A percentile compares a stretch with the other conserved stretches of the same genome.
These are phyloP conservation scores for Pichia sp. DNA, from an alignment of 1,139 yeast genomes.

Conservation along the genomic window DNA sequence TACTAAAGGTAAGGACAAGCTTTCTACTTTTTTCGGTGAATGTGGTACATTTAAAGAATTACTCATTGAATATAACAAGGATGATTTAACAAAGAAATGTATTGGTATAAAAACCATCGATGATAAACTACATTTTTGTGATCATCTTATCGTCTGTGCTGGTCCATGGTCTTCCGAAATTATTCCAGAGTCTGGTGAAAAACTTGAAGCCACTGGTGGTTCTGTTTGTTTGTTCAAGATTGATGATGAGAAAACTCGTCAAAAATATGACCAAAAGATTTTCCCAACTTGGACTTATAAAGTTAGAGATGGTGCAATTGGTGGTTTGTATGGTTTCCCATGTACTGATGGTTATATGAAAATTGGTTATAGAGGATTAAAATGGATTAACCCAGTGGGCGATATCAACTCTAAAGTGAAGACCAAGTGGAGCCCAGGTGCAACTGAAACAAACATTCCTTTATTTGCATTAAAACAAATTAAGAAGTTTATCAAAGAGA, in stretches of 20 bases:
- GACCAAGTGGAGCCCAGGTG: constrained; percentile 23
- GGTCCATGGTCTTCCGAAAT: constrained; percentile 42
- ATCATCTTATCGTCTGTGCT: constrained; percentile 37
- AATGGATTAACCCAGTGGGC: constrained; percentile 25
- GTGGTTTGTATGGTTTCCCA: constrained; percentile 31
- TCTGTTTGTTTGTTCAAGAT: constrained; percentile 24
- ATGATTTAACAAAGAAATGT: constrained; percentile 5
- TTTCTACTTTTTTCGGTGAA: constrained; percentile 24
- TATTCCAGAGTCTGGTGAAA: constrained; percentile 35
- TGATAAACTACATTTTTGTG: constrained; percentile 33
- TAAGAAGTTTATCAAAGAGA: constrained; percentile 22
- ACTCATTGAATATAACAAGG: constrained; percentile 13
- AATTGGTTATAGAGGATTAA: constrained; percentile 26
- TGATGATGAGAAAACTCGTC: constrained; percentile 12
- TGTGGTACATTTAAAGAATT: constrained; percentile 17
- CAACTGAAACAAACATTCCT: constrained; percentile 19
- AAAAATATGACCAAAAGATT: constrained; percentile 18
- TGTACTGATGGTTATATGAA: constrained; percentile 25
- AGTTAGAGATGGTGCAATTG: constrained; percentile 24
- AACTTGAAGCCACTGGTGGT: constrained; percentile 38
- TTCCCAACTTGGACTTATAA: constrained; percentile 29
- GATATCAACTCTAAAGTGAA: constrained; percentile 22
- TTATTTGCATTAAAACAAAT: constrained; percentile 23
- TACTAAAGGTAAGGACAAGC: constrained; percentile 14
- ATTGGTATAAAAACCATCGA: constrained; percentile 35